Conservation (phyloP, 805 yeast species). For the Pichia heedii region DNA sequence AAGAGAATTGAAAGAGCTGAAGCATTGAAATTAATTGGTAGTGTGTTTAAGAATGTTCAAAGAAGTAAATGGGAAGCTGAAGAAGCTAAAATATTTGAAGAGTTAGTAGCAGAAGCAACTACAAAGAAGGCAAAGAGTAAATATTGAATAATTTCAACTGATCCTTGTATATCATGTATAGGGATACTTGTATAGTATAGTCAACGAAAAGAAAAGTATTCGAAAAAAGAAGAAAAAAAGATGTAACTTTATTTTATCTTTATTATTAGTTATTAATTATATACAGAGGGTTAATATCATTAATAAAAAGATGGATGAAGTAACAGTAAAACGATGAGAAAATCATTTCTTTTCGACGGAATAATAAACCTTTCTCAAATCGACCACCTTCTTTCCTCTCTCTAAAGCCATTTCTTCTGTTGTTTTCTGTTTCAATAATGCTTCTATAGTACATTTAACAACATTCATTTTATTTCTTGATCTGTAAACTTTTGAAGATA, state of each 20-base stretch:
- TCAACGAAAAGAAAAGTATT: too few species aligned
- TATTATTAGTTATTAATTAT: not conserved
- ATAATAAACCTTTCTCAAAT: constrained; percentile 84
- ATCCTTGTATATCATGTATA: too few species aligned
- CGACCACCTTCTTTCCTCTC: constrained; percentile 92
- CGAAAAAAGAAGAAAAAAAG: too few species aligned
- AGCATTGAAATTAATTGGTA: constrained; percentile 67
- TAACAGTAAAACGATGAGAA: not conserved
- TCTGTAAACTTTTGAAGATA: constrained; percentile 84
- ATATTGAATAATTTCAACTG: too few species aligned
- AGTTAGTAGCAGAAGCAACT: constrained; percentile 80
- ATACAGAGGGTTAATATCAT: constrained; percentile 1
- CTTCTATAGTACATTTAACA: constrained; percentile 81
- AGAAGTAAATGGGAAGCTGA: constrained; percentile 86
- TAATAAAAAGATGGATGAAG: not conserved
- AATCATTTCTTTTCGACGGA: constrained; percentile 16
- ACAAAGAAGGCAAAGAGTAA: constrained; percentile 47
- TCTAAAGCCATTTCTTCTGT: constrained; percentile 81
- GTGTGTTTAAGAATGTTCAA: constrained; percentile 52
- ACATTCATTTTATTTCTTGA: constrained; percentile 94
- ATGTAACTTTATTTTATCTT: not conserved
- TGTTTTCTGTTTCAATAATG: constrained; percentile 67
- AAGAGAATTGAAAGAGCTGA: constrained; percentile 70
- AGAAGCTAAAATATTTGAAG: constrained; percentile 87
- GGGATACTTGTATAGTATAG: too few species aligned